Conservation (phyloP, 1,284 basidiomycete genomes). For the Testicularia cyperi region DNA sequence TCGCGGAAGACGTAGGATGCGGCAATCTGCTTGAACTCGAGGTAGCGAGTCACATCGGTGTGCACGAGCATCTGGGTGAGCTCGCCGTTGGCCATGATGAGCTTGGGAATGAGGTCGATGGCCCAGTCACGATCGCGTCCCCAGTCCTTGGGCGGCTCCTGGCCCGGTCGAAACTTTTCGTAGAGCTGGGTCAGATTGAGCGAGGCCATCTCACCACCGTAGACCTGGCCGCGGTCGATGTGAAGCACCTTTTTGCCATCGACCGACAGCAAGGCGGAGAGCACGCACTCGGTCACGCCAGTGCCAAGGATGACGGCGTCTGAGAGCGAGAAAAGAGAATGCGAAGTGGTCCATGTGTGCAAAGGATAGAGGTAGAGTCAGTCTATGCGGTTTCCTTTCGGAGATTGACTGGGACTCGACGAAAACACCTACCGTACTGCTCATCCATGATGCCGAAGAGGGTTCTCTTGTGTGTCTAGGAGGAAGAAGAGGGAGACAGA, state of each 20-base stretch:
- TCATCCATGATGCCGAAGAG: slow-evolving; percentile 56
- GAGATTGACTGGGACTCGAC: background rate
- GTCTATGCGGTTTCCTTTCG: background rate
- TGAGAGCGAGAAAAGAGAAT: slow-evolving; percentile 4
- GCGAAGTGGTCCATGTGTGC: background rate
- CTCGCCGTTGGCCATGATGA: slow-evolving; percentile 95
- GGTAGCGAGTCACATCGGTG: slow-evolving; percentile 97
- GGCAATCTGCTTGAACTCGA: slow-evolving; percentile 99
- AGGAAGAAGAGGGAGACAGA: background rate
- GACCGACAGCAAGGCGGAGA: slow-evolving; percentile 82
- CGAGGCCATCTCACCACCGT: slow-evolving; percentile 95
- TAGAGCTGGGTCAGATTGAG: slow-evolving; percentile 97
- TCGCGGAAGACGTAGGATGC: slow-evolving; percentile 97
- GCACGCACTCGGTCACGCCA: slow-evolving; percentile 95
- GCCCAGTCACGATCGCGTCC: slow-evolving; percentile 60
- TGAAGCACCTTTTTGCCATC: slow-evolving; percentile 99
- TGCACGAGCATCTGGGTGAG: slow-evolving; percentile 98
- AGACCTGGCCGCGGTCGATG: slow-evolving; percentile 99
- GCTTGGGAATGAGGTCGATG: slow-evolving; percentile 59
- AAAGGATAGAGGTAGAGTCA: background rate
- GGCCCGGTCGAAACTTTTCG: slow-evolving; percentile 78
- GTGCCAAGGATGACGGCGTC: slow-evolving; percentile 68
- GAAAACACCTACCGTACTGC: slow-evolving; percentile 48
- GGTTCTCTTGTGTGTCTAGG: no score
- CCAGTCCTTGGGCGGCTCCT: slow-evolving; percentile 64